Evolutionary conservation across 495 filamentous ascomycete species (phyloP).

Genomic region (Pseudoneurospora amorphoporcata): DNA sequence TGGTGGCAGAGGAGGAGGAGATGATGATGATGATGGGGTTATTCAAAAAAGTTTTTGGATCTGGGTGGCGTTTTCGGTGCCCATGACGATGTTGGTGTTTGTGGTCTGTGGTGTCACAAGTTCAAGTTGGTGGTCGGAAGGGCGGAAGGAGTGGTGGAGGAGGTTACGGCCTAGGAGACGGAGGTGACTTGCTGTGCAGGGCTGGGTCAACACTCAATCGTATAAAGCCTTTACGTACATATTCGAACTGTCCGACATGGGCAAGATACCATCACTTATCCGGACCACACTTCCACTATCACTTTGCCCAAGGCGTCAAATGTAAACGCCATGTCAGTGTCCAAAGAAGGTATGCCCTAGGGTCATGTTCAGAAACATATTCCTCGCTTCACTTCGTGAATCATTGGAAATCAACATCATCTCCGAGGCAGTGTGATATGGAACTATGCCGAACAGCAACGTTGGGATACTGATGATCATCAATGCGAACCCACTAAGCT

Average conservation of each 20-base stretch:
- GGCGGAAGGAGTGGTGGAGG: neutral
- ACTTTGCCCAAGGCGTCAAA: neutral
- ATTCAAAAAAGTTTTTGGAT: slow-evolving; percentile 23
- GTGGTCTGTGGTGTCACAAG: neutral
- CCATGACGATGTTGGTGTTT: neutral
- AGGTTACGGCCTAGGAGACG: neutral
- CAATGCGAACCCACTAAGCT: neutral
- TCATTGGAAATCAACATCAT: neutral
- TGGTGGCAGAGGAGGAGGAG: neutral
- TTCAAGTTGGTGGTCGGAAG: neutral
- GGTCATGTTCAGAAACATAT: neutral
- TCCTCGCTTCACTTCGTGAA: neutral
- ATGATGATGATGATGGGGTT: slow-evolving; percentile 4
- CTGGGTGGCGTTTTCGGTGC: slow-evolving; percentile 22
- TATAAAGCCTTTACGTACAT: neutral
- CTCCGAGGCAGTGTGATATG: neutral
- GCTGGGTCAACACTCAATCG: neutral
- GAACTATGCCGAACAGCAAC: too few relatives aligned
- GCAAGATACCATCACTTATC: neutral
- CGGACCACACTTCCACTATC: neutral
- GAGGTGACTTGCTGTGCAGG: neutral
- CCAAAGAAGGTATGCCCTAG: neutral
- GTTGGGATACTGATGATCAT: too few relatives aligned
- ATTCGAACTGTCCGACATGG: neutral
- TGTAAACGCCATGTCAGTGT: neutral